These are phyloP conservation scores for Cryomyces antarcticus DNA, from an alignment of 495 filamentous ascomycete species.

Conservation along the genomic window DNA sequence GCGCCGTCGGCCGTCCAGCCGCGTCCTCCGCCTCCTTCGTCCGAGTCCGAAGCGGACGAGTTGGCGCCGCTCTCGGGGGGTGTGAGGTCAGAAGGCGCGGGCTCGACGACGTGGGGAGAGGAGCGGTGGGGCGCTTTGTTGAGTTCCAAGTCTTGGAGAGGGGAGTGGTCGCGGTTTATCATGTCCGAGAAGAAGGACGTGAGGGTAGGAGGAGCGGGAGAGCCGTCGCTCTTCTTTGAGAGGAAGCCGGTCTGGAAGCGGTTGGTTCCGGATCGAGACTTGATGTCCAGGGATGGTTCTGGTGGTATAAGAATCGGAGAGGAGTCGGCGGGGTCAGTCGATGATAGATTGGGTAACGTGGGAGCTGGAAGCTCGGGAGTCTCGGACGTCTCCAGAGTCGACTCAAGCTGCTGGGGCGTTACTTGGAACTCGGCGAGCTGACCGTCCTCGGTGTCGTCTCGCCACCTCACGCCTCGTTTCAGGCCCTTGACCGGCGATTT, in stretches of 20 bases:
- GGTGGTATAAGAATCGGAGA: conserved; percentile 33
- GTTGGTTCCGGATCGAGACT: conserved; percentile 26
- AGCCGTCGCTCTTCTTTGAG: conserved; percentile 47
- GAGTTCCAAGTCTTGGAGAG: conserved; percentile 43
- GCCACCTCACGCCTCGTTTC: conserved; percentile 77
- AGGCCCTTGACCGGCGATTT: conserved; percentile 32
- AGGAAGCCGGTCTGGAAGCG: conserved; percentile 86
- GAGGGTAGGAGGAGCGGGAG: conserved; percentile 25
- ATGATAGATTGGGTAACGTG: conserved; percentile 3
- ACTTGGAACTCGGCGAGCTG: conserved; percentile 73
- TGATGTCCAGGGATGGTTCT: conserved; percentile 27
- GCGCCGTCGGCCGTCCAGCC: conserved; percentile 25
- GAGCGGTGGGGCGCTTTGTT: conserved; percentile 37
- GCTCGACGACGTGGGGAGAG: conserved; percentile 26
- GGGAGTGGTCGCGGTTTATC: conserved; percentile 30
- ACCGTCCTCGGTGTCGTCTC: conserved; percentile 70
- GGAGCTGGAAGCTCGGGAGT: conserved; percentile 21
- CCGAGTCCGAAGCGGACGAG: conserved; percentile 20
- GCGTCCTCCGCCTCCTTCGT: conserved; percentile 5
- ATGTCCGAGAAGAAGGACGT: conserved; percentile 30
- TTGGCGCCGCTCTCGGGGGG: conserved; percentile 26
- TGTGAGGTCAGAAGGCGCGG: conserved; percentile 24
- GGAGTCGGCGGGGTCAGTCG: conserved; percentile 23
- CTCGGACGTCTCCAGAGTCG: conserved; percentile 29
- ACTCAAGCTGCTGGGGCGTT: conserved; percentile 47